phyloP scores from a whole-genome alignment of 2,329 filamentous ascomycete genomes.

The Polychaeton citri region DNA sequence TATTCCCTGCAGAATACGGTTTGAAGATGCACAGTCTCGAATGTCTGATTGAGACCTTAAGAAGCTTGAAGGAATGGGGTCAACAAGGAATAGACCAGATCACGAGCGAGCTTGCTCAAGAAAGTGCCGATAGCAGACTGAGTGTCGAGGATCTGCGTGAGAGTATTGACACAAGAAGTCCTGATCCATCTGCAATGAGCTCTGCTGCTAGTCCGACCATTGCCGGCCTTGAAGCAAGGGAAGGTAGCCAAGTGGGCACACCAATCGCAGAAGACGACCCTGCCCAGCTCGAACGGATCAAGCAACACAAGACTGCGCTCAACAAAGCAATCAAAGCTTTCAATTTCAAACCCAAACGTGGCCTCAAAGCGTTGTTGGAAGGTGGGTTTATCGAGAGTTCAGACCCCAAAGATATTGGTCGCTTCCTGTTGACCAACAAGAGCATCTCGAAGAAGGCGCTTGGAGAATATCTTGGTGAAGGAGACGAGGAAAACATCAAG shows the following conservation, averaged over 20 bases:
- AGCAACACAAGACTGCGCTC: conserved; percentile 83
- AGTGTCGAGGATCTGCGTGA: conserved; percentile 51
- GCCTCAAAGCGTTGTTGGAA: conserved; percentile 68
- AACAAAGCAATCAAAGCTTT: conserved; percentile 82
- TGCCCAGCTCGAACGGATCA: conserved; percentile 84
- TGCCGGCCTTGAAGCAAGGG: conserved; percentile 27
- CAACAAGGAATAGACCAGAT: conserved; percentile 46
- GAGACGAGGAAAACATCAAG: conserved; percentile 82
- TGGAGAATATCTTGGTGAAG: conserved; percentile 89
- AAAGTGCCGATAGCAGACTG: conserved; percentile 29
- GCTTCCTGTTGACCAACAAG: conserved; percentile 69
- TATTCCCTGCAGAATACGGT: conserved; percentile 76
- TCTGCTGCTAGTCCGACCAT: conserved; percentile 25
- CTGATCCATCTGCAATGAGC: conserved; percentile 34
- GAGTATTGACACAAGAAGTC: conserved; percentile 56
- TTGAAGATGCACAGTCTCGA: conserved; percentile 85
- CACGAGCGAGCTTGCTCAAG: conserved; percentile 26
- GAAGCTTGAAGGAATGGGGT: conserved; percentile 89
- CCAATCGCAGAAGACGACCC: conserved; percentile 67
- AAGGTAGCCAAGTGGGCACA: conserved; percentile 11
- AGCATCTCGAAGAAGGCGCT: conserved; percentile 82
- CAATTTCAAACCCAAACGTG: conserved; percentile 95
- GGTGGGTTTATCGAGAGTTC: conserved; percentile 80
- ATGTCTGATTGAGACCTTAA: conserved; percentile 73
- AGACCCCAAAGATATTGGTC: conserved; percentile 66